Evolutionary conservation across 192 early-diverging fungal genomes (phyloP), one percentile per base, ranked within the genome.

Genomic region (Coemansia sp.): DNA sequence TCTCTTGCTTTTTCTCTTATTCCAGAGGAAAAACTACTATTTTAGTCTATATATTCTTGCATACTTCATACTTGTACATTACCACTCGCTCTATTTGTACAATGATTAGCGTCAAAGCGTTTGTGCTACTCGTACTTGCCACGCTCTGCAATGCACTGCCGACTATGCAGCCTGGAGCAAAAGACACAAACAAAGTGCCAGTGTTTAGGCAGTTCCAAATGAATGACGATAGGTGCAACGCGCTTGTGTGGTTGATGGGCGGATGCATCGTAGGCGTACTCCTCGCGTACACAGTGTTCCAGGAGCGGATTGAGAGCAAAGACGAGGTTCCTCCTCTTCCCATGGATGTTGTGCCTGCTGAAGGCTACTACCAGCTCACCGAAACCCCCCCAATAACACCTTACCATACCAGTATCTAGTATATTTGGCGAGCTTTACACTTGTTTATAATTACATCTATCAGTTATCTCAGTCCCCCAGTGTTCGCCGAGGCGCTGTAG

Each of bases 291-390:
- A 17, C n/a, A 7, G 2, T 33, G 9, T 54, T 54, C 28, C 27
- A 54, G 52, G 52, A 54, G 25, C 25, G 7, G 52, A 48, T 48
- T 25, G 45, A 48, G 10, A 6, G 45, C 34, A 36, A 41, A 41
- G 6, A 15, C 38, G 14, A 41, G 38, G n/a, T n/a, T n/a, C n/a
- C n/a, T n/a, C n/a, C n/a, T n/a, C n/a, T n/a, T n/a, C n/a, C n/a
- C n/a, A n/a, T n/a, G n/a, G n/a, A n/a, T n/a, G n/a, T n/a, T n/a
- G n/a, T 40, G 6, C 37, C 7, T 10, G 10, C 33, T 34, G 10
- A 34, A 34, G 33, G 10, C 33, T 34, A 10, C n/a, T n/a, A n/a
- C n/a, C n/a, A n/a, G n/a, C n/a, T n/a, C n/a, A n/a, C n/a, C n/a
- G n/a, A n/a, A n/a, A n/a, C n/a, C n/a, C n/a, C n/a, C n/a, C n/a